Evolutionary conservation across 176 grass and related monocot genomes (phyloP).

Genomic region (Phoenix roebelenii): DNA sequence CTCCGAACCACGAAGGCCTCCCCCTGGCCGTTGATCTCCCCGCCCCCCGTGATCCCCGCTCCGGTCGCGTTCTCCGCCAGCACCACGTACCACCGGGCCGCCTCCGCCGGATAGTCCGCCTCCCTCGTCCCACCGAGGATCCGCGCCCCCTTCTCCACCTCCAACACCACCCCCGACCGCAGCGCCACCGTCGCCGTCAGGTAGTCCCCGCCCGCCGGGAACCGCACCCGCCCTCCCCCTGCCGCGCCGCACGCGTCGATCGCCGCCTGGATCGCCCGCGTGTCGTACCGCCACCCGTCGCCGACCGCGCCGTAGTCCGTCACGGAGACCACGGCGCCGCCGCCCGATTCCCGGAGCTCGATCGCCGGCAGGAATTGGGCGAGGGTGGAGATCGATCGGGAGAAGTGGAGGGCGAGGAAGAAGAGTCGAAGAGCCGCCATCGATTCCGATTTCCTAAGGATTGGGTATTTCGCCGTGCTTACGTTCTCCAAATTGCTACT

Average conservation of each 20-base stretch:
- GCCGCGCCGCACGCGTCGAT: slow-evolving; percentile 43
- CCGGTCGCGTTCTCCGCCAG: slow-evolving; percentile 70
- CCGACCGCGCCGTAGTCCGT: slow-evolving; percentile 59
- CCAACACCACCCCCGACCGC: slow-evolving; percentile 54
- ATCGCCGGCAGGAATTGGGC: slow-evolving; percentile 4
- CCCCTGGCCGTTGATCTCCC: slow-evolving; percentile 92
- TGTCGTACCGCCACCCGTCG: slow-evolving; percentile 61
- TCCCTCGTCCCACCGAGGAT: slow-evolving; percentile 70
- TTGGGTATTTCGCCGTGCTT: too few species aligned
- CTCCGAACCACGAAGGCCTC: slow-evolving; percentile 51
- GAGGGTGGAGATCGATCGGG: neutral
- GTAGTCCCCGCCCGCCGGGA: slow-evolving; percentile 65
- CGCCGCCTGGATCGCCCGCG: slow-evolving; percentile 55
- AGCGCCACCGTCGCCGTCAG: slow-evolving; percentile 78
- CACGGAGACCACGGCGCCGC: slow-evolving; percentile 51
- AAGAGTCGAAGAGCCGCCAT: slow-evolving; percentile 27
- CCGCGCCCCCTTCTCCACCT: slow-evolving; percentile 51
- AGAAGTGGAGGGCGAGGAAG: neutral
- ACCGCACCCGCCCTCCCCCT: slow-evolving; percentile 52
- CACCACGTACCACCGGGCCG: slow-evolving; percentile 70
- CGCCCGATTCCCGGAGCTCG: neutral
- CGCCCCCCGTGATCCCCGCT: slow-evolving; percentile 61
- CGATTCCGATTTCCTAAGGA: neutral
- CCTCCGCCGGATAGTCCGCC: slow-evolving; percentile 57
- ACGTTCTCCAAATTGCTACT: too few species aligned